These are phyloP conservation scores for Lathyrus sativus DNA, from an alignment of 306 rosid genomes.

Conservation along the genomic window DNA sequence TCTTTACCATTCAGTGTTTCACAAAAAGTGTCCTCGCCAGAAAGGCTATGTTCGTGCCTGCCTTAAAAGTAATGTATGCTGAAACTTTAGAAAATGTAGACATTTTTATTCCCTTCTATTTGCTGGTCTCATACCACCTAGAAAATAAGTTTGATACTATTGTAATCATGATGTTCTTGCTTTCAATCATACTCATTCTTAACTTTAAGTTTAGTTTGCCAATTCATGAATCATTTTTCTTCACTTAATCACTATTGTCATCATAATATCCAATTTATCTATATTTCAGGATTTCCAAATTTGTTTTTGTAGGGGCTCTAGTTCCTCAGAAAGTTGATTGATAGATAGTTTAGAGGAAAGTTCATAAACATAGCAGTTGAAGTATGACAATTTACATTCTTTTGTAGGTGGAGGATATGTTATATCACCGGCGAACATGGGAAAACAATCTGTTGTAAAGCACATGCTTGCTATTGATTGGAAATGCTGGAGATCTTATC, in stretches of 20 bases:
- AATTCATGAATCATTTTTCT: constrained; percentile 29
- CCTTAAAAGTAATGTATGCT: constrained; percentile 98
- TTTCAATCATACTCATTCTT: constrained; percentile 35
- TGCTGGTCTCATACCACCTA: constrained; percentile 26
- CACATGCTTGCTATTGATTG: constrained; percentile 99
- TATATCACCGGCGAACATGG: constrained; percentile 73
- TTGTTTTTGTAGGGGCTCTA: background rate
- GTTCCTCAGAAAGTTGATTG: constrained; percentile 24
- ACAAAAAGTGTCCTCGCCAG: constrained; percentile 77
- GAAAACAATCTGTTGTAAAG: constrained; percentile 83
- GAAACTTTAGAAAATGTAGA: constrained; percentile 38
- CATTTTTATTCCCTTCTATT: constrained; percentile 27
- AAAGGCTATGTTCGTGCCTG: constrained; percentile 90
- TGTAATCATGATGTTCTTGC: constrained; percentile 30
- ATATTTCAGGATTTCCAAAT: constrained; percentile 17
- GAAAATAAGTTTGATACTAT: constrained; percentile 24
- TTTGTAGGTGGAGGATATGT: constrained; percentile 92
- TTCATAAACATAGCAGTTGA: constrained; percentile 31
- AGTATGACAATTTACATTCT: constrained; percentile 40
- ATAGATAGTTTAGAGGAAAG: constrained; percentile 18
- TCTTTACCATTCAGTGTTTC: constrained; percentile 88
- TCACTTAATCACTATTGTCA: constrained; percentile 28
- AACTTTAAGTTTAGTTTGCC: constrained; percentile 7
- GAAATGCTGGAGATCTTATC: constrained; percentile 88
- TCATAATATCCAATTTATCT: constrained; percentile 31